Conservation (phyloP, 2,329 filamentous ascomycete species). For the Stenocarpella maydis region DNA sequence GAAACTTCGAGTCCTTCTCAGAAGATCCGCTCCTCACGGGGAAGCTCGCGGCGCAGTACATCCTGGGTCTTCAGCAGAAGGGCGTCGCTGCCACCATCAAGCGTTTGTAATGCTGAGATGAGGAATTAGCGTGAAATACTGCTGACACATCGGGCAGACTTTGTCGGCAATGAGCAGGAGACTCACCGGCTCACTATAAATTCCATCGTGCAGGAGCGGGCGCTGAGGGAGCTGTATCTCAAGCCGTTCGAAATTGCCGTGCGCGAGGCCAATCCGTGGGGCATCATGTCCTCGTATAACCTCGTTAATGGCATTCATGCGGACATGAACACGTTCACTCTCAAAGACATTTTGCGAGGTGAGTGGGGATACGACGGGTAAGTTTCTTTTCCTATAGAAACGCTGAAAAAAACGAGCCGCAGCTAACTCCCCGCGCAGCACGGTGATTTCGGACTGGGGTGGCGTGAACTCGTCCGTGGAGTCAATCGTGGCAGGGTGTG, state of each 20-base stretch:
- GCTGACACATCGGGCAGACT: slow-evolving; percentile 52
- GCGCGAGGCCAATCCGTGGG: slow-evolving; percentile 73
- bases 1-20: slow-evolving; percentile 88
- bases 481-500: slow-evolving; percentile 63
- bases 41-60: slow-evolving; percentile 75
- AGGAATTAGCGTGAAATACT: slow-evolving; percentile 24
- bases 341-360: slow-evolving; percentile 65
- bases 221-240: slow-evolving; percentile 76
- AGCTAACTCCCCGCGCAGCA: slow-evolving; percentile 46
- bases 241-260: slow-evolving; percentile 78
- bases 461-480: slow-evolving; percentile 65
- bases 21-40: slow-evolving; percentile 83
- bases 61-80: slow-evolving; percentile 76
- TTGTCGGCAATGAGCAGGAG: slow-evolving; percentile 78
- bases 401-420: slow-evolving; percentile 12
- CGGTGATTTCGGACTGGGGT: slow-evolving; percentile 68
- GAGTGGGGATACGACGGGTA: slow-evolving; percentile 71
- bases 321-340: slow-evolving; percentile 62
- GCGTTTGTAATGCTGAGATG: slow-evolving; percentile 55
- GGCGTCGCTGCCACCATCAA: slow-evolving; percentile 82
- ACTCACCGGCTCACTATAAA: slow-evolving; percentile 72
- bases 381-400: slow-evolving; percentile 36
- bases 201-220: slow-evolving; percentile 69
- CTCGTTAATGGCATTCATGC: slow-evolving; percentile 70
- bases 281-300: slow-evolving; percentile 75